Conservation (phyloP, 140 eudicot genomes). For the Oenanthe javanica region DNA sequence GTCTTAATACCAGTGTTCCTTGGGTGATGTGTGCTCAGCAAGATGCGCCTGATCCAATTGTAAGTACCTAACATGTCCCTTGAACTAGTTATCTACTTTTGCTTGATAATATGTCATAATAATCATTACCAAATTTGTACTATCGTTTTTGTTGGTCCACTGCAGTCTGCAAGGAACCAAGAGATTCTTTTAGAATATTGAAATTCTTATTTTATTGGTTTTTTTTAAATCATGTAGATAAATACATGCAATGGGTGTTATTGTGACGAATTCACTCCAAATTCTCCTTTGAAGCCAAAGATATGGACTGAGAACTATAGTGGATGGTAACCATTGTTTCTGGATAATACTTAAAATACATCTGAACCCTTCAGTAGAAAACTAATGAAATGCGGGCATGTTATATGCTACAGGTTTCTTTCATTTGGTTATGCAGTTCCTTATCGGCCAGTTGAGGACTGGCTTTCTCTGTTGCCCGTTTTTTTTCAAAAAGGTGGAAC, state of each 20-base stretch:
- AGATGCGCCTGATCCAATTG: slow-evolving; percentile 88
- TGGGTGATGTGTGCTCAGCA: slow-evolving; percentile 88
- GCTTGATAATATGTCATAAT: neutral
- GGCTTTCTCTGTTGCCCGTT: slow-evolving; percentile 75
- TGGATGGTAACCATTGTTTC: slow-evolving; percentile 49
- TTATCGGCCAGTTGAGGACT: slow-evolving; percentile 75
- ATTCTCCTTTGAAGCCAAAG: slow-evolving; percentile 64
- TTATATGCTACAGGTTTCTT: slow-evolving; percentile 49
- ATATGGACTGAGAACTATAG: slow-evolving; percentile 81
- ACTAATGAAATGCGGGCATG: neutral
- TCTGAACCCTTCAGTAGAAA: slow-evolving; percentile 1
- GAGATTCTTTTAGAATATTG: neutral
- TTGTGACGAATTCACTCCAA: slow-evolving; percentile 63
- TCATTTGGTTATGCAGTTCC: slow-evolving; percentile 80
- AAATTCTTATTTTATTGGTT: neutral
- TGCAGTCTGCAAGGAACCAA: neutral
- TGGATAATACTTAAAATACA: slow-evolving; percentile 2
- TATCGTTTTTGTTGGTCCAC: neutral
- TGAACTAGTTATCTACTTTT: neutral
- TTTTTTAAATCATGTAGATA: slow-evolving; percentile 36
- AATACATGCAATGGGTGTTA: slow-evolving; percentile 83
- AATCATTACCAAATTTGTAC: neutral
- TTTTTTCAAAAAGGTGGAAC: slow-evolving; percentile 68
- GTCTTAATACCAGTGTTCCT: slow-evolving; percentile 60
- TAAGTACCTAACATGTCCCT: slow-evolving; percentile 17